A percentile compares a stretch with the other conserved stretches of the same genome.
phyloP scores from a whole-genome alignment of 805 yeast species.

The Sporopachydermia quercuum region DNA sequence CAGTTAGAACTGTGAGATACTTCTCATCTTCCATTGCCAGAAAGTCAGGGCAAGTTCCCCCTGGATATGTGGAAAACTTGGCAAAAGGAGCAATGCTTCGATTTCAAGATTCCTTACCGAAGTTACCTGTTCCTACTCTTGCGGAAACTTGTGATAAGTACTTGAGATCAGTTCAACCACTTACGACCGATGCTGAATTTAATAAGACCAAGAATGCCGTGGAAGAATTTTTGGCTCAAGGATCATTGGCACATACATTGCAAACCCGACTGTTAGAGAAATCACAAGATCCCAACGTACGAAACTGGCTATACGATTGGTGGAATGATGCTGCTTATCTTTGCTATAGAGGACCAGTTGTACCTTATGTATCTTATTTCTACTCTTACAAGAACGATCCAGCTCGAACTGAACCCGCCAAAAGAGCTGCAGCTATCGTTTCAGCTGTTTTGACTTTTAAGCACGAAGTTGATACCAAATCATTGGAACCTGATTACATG shows the following conservation, averaged over 20 bases:
- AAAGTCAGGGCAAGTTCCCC: too few species aligned
- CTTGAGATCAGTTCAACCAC: slow-evolving; percentile 61
- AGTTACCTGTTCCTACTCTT: slow-evolving; percentile 76
- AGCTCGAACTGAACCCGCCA: slow-evolving; percentile 19
- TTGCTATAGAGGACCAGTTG: slow-evolving; percentile 85
- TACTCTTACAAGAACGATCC: slow-evolving; percentile 61
- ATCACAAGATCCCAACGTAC: slow-evolving; percentile 36
- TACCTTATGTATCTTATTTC: slow-evolving; percentile 86
- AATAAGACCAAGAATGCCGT: slow-evolving; percentile 41
- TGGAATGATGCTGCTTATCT: slow-evolving; percentile 94
- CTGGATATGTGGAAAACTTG: slow-evolving; percentile 19
- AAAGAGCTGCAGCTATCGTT: slow-evolving; percentile 65
- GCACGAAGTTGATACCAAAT: slow-evolving; percentile 49
- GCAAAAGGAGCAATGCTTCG: slow-evolving; percentile 55
- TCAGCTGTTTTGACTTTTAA: slow-evolving; percentile 55
- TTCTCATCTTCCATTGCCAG: too few species aligned
- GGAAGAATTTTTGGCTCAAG: slow-evolving; percentile 44
- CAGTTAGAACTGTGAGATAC: too few species aligned
- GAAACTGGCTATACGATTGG: slow-evolving; percentile 83
- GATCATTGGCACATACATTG: slow-evolving; percentile 51
- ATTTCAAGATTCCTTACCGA: slow-evolving; percentile 61
- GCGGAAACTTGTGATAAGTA: slow-evolving; percentile 56
- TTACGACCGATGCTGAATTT: slow-evolving; percentile 33
- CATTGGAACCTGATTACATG: slow-evolving; percentile 65
- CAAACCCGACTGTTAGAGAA: slow-evolving; percentile 50